Conservation (phyloP, 345 rosid genomes). For the Streptanthus diversifolius region DNA sequence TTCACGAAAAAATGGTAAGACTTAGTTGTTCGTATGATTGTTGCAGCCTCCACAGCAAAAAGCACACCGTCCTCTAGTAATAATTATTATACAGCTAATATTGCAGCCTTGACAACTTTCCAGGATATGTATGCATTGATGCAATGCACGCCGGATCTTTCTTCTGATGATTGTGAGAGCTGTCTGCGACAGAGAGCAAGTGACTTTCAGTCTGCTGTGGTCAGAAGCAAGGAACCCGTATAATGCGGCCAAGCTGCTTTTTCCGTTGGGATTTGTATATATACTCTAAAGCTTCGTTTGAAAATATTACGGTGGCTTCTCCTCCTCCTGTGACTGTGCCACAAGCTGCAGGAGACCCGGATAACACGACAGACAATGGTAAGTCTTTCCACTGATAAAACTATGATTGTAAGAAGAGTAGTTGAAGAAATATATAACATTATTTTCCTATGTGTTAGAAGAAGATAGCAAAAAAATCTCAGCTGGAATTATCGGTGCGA, state of each 20-base stretch:
- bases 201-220: slow-evolving; percentile 5
- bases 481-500: slow-evolving; percentile 2
- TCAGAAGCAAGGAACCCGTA: background rate
- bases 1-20: background rate
- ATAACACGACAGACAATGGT: background rate
- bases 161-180: background rate
- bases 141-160: slow-evolving; percentile 16
- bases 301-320: background rate
- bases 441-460: background rate
- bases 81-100: background rate
- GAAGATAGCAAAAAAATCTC: slow-evolving; percentile 25
- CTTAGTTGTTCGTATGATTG: background rate
- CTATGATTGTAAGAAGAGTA: background rate
- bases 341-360: background rate
- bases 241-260: slow-evolving; percentile 18
- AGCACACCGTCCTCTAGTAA: background rate
- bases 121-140: background rate
- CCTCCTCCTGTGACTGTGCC: background rate
- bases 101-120: background rate
- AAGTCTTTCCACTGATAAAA: too few relatives aligned
- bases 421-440: background rate
- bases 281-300: slow-evolving; percentile 21
- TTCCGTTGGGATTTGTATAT: slow-evolving; percentile 25
- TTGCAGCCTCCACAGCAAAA: background rate
- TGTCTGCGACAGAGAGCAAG: background rate